Evolutionary conservation across 805 yeast species (phyloP).

Genomic region (Candida dajiaensis): DNA sequence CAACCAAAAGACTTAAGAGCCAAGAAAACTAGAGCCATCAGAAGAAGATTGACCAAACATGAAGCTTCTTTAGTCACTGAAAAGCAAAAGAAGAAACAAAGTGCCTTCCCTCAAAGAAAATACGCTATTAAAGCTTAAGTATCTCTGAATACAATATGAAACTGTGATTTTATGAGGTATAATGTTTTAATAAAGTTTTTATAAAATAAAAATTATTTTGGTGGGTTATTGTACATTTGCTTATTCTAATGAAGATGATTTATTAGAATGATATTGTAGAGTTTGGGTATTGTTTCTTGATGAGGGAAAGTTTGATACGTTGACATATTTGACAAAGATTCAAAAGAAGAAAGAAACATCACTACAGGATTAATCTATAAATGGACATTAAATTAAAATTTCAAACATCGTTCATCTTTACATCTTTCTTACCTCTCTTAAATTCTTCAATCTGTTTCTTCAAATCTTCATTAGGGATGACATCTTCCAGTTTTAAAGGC

Average conservation of each 20-base stretch:
- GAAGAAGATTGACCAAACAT: conserved; percentile 88
- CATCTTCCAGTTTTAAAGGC: conserved; percentile 87
- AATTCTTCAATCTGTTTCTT: conserved; percentile 52
- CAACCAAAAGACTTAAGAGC: conserved; percentile 98
- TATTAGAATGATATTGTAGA: neutral
- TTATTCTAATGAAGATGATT: neutral
- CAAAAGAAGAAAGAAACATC: too few species aligned
- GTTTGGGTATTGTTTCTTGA: neutral
- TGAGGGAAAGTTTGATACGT: too few species aligned
- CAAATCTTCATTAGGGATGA: conserved; percentile 69
- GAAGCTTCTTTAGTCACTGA: conserved; percentile 80
- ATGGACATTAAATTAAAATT: neutral
- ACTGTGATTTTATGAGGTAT: neutral
- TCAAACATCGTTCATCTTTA: conserved; percentile 16
- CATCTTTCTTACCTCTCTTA: conserved; percentile 11
- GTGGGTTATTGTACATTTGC: neutral
- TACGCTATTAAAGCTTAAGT: conserved; percentile 96
- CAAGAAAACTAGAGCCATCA: conserved; percentile 99
- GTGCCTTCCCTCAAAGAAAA: conserved; percentile 98
- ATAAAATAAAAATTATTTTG: neutral
- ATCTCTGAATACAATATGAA: neutral
- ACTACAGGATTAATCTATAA: too few species aligned
- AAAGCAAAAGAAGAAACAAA: conserved; percentile 85
- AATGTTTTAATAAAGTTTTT: neutral
- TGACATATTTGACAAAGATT: too few species aligned